These are phyloP conservation scores for Aspergillus sp. DNA, from an alignment of 2,329 filamentous ascomycete species.

Conservation along the genomic window DNA sequence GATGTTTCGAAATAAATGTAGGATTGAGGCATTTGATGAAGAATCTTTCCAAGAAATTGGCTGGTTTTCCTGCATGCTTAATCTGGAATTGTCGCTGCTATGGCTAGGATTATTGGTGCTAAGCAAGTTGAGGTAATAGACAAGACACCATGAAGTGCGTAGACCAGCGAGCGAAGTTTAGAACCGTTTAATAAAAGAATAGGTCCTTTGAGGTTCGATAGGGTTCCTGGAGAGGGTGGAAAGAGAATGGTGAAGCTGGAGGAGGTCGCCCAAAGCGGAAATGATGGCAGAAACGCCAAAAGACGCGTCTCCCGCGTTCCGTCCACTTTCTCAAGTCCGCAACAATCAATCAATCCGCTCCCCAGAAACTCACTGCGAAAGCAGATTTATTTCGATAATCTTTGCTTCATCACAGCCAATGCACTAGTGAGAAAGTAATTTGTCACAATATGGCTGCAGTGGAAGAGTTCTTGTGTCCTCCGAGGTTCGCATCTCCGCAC, in stretches of 20 bases:
- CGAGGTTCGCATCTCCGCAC: conserved; percentile 24
- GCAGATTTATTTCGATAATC: background rate
- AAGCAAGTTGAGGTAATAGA: background rate
- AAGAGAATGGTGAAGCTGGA: background rate
- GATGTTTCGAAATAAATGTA: background rate
- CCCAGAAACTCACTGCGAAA: background rate
- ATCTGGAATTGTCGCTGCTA: background rate
- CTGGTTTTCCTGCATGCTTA: background rate
- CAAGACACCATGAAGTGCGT: background rate
- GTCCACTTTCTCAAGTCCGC: background rate
- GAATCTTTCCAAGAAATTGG: background rate
- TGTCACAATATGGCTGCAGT: conserved; percentile 20
- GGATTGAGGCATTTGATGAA: background rate
- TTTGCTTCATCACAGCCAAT: background rate
- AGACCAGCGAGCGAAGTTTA: background rate
- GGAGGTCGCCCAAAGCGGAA: conserved; percentile 21
- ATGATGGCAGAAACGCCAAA: conserved; percentile 24
- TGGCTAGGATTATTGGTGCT: background rate
- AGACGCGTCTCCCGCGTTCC: conserved; percentile 26
- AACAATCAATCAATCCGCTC: conserved; percentile 1
- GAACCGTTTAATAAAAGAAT: background rate
- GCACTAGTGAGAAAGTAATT: background rate
- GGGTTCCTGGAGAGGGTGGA: too few relatives aligned
- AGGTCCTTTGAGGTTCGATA: background rate
- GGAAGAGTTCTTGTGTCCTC: conserved; percentile 28